A percentile compares a stretch with the other conserved stretches of the same genome.
phyloP scores from a whole-genome alignment of 129 eudicot species.

The Flaveria ramosissima region DNA sequence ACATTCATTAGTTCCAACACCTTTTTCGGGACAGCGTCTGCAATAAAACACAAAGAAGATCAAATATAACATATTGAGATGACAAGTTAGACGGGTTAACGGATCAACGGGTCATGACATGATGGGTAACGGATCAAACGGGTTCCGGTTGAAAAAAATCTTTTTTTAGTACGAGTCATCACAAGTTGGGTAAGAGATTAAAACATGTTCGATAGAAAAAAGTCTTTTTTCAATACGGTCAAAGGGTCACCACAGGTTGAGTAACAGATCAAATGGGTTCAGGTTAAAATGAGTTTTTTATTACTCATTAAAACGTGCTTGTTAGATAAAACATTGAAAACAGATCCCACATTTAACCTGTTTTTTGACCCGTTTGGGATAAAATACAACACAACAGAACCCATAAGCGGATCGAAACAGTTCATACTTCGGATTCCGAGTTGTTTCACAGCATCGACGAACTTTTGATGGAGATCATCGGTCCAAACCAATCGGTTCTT shows the following conservation, averaged over 20 bases:
- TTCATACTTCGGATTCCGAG: constrained; percentile 31
- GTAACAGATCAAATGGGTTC: no score
- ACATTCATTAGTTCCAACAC: constrained; percentile 55
- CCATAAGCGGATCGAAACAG: neutral
- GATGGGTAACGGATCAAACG: neutral
- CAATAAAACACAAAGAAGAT: neutral
- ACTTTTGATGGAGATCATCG: constrained; percentile 20
- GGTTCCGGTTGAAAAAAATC: neutral
- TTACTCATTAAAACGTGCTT: neutral
- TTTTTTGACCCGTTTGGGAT: neutral
- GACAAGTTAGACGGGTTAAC: neutral
- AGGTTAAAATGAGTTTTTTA: neutral
- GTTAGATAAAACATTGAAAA: neutral
- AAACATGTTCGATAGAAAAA: no score
- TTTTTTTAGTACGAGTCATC: no score
- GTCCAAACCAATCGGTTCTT: constrained; percentile 35
- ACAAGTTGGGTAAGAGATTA: neutral
- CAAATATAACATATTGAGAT: neutral
- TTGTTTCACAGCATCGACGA: constrained; percentile 22
- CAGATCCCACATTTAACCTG: neutral
- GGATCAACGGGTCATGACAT: neutral
- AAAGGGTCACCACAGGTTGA: no score
- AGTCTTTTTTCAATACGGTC: no score
- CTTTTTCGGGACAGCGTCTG: constrained; percentile 49
- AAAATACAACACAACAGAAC: neutral